phyloP scores from a whole-genome alignment of 1,284 basidiomycete species.

The Pyrrhoderma lamaoense region DNA sequence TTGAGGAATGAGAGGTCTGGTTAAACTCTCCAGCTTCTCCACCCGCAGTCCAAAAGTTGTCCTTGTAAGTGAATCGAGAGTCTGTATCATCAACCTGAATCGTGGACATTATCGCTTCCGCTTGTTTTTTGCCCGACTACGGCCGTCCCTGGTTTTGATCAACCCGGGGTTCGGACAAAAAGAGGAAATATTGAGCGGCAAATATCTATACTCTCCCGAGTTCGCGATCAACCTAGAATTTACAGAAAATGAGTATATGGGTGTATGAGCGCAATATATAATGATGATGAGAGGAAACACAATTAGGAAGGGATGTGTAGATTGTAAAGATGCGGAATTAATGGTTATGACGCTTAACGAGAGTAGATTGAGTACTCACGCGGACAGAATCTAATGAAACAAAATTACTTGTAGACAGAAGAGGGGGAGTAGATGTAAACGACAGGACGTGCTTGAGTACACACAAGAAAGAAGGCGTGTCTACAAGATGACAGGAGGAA shows the following conservation, averaged over 20 bases:
- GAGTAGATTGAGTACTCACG: too few species aligned
- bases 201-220: background rate
- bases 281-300: background rate
- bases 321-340: too few species aligned
- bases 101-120: slow-evolving; percentile 3
- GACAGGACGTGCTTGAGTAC: too few species aligned
- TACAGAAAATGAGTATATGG: background rate
- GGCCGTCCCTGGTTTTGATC: too few species aligned
- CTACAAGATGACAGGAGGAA: too few species aligned
- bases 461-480: too few species aligned
- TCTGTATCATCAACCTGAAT: slow-evolving; percentile 15
- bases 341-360: too few species aligned
- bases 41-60: slow-evolving; percentile 9
- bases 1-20: slow-evolving; percentile 12
- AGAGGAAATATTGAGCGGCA: background rate
- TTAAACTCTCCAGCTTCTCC: slow-evolving; percentile 15
- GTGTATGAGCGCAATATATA: background rate
- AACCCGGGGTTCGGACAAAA: background rate
- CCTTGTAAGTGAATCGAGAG: slow-evolving; percentile 17
- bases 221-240: background rate
- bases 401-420: too few species aligned
- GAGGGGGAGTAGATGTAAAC: too few species aligned
- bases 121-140: background rate
- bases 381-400: too few species aligned
- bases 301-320: too few species aligned